Evolutionary conservation across 768 basidiomycete species (phyloP), one percentile per base, ranked within the genome.

Genomic region (Mycena chlorophos): DNA sequence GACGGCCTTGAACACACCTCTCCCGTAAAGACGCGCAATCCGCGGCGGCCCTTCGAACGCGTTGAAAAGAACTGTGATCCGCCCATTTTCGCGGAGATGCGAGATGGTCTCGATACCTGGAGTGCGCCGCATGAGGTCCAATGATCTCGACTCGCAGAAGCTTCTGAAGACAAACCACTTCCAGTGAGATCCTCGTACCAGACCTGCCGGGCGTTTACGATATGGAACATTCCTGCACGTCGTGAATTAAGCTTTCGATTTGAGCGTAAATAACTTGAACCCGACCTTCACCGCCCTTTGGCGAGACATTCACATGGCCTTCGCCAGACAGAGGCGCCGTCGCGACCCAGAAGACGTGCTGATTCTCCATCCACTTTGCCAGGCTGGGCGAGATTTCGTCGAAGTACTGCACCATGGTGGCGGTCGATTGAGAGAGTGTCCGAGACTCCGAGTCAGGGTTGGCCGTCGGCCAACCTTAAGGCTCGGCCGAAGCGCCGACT

Each of bases 161-260:
- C 40, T 8, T 40, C 55, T 20, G 29, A 3, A 52, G n/a, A 72
- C 76, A 38, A 56, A 85, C 86, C 86, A 57, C 85, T 84, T 8
- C 88, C 88, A 19, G 82, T 84, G 42, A 87, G 73, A 65, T 89
- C 87, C 63, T 89, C 86, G 58, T 89, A 89, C 88, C 87, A 89
- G 2, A 85, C 83, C 43, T 68, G 71, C 38, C 74, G 79, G 19
- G 76, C 68, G 53, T 81, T 72, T 16, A 78, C 73, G 57, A 88
- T 65, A 61, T 85, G 85, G 63, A 90, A 87, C 3, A 80, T 80
- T 6, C 81, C 60, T 62, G n/a, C n/a, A n/a, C n/a, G n/a, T n/a
- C n/a, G 38, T 20, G 30, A 14, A 29, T 49, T n/a, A 4, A 12
- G n/a, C n/a, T 49, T 31, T 19, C 28, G 16, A 25, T 5, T 16